Percentiles rank a stretch among this genome's conserved stretches.
phyloP scores from a whole-genome alignment of 148 eudicot species.

The Rhododendron ferrugineum region DNA sequence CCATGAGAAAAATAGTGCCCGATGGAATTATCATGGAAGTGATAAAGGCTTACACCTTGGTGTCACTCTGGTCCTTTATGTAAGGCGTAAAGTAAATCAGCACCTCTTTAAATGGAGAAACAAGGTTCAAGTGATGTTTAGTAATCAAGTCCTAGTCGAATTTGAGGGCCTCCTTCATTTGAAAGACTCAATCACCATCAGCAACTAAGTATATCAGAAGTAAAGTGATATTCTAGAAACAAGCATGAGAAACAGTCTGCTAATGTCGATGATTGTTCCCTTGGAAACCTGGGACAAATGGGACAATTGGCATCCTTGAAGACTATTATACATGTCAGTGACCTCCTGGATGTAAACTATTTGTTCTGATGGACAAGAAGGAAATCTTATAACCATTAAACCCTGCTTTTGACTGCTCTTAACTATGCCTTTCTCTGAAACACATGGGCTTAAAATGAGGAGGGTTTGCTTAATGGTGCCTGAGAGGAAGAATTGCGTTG shows the following conservation, averaged over 20 bases:
- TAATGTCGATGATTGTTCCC: neutral
- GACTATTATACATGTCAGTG: neutral
- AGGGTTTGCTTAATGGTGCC: neutral
- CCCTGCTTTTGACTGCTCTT: neutral
- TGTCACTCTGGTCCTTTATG: neutral
- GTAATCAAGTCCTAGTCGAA: neutral
- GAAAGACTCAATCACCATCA: neutral
- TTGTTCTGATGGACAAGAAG: neutral
- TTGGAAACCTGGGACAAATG: neutral
- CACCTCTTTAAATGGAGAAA: neutral
- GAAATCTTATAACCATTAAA: neutral
- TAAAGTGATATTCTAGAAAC: neutral
- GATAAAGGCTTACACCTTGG: neutral
- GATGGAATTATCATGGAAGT: neutral
- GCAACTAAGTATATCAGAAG: neutral
- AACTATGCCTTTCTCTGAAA: neutral
- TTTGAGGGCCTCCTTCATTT: neutral
- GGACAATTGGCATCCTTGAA: neutral
- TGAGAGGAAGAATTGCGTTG: neutral
- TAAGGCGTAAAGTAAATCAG: neutral
- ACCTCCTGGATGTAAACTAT: neutral
- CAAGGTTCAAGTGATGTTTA: neutral
- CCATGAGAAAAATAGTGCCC: neutral
- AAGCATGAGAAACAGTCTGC: neutral
- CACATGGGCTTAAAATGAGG: neutral